Evolutionary conservation across 208 protist species (phyloP).

Genomic region (Crithidia bombi): DNA sequence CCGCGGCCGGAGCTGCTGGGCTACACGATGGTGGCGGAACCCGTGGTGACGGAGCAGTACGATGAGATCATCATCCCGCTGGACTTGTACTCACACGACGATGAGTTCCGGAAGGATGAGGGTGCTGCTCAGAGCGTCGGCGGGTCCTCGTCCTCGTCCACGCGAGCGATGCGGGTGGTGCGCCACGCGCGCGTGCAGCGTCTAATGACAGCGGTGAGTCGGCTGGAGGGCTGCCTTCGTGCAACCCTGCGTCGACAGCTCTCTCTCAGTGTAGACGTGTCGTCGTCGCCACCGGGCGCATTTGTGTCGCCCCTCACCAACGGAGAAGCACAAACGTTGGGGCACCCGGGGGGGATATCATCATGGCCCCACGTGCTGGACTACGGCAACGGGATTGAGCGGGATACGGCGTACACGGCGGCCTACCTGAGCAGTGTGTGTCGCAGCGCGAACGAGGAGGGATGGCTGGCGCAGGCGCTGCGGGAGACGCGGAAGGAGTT

Average conservation of each 20-base stretch:
- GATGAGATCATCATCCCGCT: conserved; percentile 82
- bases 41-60: conserved; percentile 85
- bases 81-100: not conserved
- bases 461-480: conserved; percentile 40
- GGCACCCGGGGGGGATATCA: conserved; percentile 47
- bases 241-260: conserved; percentile 32
- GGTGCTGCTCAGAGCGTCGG: not conserved
- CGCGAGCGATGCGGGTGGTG: not conserved
- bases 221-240: conserved; percentile 25
- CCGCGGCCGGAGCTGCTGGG: conserved; percentile 54
- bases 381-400: conserved; percentile 47
- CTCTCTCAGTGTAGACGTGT: conserved; percentile 3
- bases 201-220: conserved; percentile 11
- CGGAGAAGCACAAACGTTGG: conserved; percentile 25
- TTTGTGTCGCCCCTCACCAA: conserved; percentile 14
- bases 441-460: conserved; percentile 33
- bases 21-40: conserved; percentile 73
- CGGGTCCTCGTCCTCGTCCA: not conserved
- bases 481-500: conserved; percentile 12
- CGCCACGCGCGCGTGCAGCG: not conserved
- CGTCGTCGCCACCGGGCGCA: not conserved
- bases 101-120: not conserved
- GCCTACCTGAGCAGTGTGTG: conserved; percentile 59
- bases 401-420: conserved; percentile 52
- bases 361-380: conserved; percentile 60